These are phyloP conservation scores for Botrytis elliptica DNA, from an alignment of 2,329 filamentous ascomycete genomes.

Conservation along the genomic window DNA sequence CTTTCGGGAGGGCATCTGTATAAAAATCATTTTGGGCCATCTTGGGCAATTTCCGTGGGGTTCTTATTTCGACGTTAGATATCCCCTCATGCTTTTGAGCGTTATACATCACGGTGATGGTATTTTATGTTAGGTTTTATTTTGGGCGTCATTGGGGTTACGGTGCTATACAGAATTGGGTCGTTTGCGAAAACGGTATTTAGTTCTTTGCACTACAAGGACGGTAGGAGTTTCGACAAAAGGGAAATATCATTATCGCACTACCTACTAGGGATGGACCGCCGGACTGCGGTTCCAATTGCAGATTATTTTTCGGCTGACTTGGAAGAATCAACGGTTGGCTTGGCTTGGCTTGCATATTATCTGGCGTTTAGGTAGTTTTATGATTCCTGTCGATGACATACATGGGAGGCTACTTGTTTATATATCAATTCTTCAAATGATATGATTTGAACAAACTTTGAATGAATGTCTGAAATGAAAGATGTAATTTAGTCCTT, in stretches of 20 bases:
- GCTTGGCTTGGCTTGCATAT: constrained; percentile 5
- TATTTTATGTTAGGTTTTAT: constrained; percentile 8
- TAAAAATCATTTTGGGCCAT: constrained; percentile 17
- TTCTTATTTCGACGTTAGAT: constrained; percentile 22
- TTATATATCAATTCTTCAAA: background rate
- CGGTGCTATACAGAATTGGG: constrained; percentile 7
- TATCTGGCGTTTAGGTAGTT: constrained; percentile 13
- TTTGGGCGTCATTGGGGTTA: constrained; percentile 12
- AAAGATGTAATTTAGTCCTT: background rate
- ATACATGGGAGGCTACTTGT: background rate
- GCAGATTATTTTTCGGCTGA: constrained; percentile 9
- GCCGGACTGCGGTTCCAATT: background rate
- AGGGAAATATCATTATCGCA: constrained; percentile 8
- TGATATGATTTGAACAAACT: background rate
- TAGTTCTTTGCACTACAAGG: background rate
- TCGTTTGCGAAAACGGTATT: constrained; percentile 19
- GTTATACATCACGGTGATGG: constrained; percentile 20
- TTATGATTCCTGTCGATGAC: background rate
- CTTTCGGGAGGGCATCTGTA: constrained; percentile 16
- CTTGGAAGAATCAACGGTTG: constrained; percentile 7
- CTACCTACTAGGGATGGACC: constrained; percentile 7
- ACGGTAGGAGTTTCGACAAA: constrained; percentile 20
- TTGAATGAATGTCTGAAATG: background rate
- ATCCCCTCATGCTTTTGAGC: constrained; percentile 18
- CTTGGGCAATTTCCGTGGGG: constrained; percentile 5